These are phyloP conservation scores for Chamaenerion angustifolium DNA, from an alignment of 345 rosid genomes.

Conservation along the genomic window DNA sequence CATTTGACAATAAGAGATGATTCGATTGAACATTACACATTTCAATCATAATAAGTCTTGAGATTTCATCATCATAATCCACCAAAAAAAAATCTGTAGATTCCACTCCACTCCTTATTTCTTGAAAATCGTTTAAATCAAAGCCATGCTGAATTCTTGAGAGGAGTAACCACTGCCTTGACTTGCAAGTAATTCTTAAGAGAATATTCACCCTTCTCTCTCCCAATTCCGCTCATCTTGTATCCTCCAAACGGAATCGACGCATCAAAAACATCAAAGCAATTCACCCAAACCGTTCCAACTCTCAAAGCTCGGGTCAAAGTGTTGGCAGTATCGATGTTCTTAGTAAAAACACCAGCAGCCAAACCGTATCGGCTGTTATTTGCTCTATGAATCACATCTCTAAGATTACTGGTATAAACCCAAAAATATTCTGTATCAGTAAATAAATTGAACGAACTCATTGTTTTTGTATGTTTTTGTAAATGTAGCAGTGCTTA, in stretches of 20 bases:
- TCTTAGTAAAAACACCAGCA: conserved; percentile 74
- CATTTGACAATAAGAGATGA: too few species aligned
- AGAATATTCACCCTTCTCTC: conserved; percentile 79
- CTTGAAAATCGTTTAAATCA: conserved; percentile 10
- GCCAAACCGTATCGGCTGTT: conserved; percentile 51
- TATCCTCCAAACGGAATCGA: conserved; percentile 87
- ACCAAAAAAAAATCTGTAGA: neutral
- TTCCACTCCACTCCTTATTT: conserved; percentile 5
- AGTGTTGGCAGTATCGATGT: conserved; percentile 63
- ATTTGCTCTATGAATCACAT: conserved; percentile 62
- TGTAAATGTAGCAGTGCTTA: too few species aligned
- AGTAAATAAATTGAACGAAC: too few species aligned
- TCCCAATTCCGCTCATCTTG: conserved; percentile 87
- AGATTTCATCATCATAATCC: neutral
- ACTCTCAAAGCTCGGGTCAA: conserved; percentile 51
- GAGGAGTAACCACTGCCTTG: conserved; percentile 76
- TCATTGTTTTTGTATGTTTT: too few species aligned
- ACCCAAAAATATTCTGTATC: neutral
- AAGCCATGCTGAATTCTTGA: conserved; percentile 85
- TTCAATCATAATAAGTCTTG: too few species aligned
- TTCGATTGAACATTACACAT: too few species aligned
- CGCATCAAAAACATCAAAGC: conserved; percentile 68
- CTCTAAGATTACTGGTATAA: conserved; percentile 44
- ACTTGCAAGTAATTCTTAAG: conserved; percentile 77
- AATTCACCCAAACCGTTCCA: conserved; percentile 76